Evolutionary conservation across 2,329 filamentous ascomycete species (phyloP).

Genomic region (Pseudogymnoascus sp.): DNA sequence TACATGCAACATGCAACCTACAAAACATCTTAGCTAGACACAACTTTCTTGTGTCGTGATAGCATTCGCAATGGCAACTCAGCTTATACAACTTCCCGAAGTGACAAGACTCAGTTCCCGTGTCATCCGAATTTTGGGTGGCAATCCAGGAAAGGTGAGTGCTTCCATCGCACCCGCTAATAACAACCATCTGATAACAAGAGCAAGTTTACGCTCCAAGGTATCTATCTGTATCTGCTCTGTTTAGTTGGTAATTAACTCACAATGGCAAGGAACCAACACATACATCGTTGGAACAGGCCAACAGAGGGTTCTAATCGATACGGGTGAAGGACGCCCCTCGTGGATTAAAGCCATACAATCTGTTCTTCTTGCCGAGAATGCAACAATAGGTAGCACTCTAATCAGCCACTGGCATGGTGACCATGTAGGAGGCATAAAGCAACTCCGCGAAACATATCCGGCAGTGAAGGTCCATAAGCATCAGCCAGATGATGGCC

Average conservation of each 20-base stretch:
- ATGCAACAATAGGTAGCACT: constrained; percentile 58
- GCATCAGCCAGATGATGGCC: constrained; percentile 46
- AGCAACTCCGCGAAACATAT: constrained; percentile 57
- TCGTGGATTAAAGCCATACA: constrained; percentile 65
- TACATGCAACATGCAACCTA: neutral
- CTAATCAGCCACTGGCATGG: constrained; percentile 89
- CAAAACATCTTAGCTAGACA: neutral
- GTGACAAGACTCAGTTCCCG: constrained; percentile 70
- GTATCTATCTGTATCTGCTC: constrained; percentile 27
- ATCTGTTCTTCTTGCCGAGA: constrained; percentile 57
- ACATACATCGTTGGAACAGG: constrained; percentile 87
- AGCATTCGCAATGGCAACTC: constrained; percentile 23
- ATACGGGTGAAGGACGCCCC: constrained; percentile 74
- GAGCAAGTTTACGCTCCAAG: constrained; percentile 54
- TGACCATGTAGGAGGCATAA: constrained; percentile 75
- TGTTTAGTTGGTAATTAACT: neutral
- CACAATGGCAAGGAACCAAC: constrained; percentile 70
- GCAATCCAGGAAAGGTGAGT: constrained; percentile 76
- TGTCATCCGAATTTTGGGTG: constrained; percentile 78
- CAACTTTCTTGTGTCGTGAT: neutral
- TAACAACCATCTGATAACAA: constrained; percentile 12
- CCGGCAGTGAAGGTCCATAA: constrained; percentile 61
- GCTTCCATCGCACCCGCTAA: constrained; percentile 7
- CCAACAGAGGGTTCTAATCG: constrained; percentile 66
- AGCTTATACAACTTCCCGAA: constrained; percentile 46